These are phyloP conservation scores for Berkeleyomyces rouxiae DNA, from an alignment of 2,329 filamentous ascomycete species.

Conservation along the genomic window DNA sequence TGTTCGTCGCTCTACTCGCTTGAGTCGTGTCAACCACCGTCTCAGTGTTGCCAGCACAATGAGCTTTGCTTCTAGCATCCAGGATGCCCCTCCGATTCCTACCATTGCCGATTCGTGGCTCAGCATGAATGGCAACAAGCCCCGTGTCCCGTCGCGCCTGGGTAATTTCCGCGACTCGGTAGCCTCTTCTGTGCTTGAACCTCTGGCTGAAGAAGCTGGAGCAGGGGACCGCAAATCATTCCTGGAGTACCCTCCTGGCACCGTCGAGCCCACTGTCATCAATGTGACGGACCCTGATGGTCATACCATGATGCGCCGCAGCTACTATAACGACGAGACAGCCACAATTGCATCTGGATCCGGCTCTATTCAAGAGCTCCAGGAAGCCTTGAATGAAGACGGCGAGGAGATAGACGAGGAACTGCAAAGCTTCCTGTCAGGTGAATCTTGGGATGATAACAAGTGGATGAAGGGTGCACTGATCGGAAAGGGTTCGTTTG, in stretches of 20 bases:
- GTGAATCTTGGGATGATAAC: constrained; percentile 88
- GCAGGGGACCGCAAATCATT: constrained; percentile 89
- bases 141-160: constrained; percentile 32
- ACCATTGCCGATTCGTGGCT: constrained; percentile 93
- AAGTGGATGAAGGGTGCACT: constrained; percentile 99
- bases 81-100: constrained; percentile 85
- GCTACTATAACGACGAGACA: constrained; percentile 61
- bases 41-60: constrained; percentile 87
- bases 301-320: constrained; percentile 46
- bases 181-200: constrained; percentile 74
- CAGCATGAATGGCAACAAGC: constrained; percentile 21
- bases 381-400: constrained; percentile 72
- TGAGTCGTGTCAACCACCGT: constrained; percentile 84
- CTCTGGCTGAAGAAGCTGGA: constrained; percentile 85
- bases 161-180: constrained; percentile 69
- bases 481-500: constrained; percentile 93
- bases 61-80: constrained; percentile 81
- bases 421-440: constrained; percentile 73
- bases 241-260: constrained; percentile 69
- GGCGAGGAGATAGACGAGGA: constrained; percentile 85
- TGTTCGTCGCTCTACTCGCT: constrained; percentile 71
- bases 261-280: constrained; percentile 48
- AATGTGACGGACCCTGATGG: constrained; percentile 65
- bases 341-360: constrained; percentile 31
- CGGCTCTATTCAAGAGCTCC: constrained; percentile 68